These are phyloP conservation scores for Tuber umbilicatum DNA, from an alignment of 495 filamentous ascomycete genomes.

Conservation along the genomic window DNA sequence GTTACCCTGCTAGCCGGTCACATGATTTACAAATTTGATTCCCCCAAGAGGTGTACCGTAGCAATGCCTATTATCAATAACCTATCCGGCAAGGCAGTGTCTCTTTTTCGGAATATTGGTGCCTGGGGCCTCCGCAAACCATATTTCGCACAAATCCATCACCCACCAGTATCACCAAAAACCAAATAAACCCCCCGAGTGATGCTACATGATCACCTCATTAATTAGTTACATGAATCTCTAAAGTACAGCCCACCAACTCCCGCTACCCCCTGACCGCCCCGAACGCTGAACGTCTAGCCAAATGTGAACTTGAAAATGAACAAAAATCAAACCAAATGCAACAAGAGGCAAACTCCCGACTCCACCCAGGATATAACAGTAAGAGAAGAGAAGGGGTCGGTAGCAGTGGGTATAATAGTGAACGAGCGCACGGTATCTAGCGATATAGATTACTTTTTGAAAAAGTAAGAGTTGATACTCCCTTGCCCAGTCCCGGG, in stretches of 20 bases:
- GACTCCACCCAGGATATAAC: not conserved
- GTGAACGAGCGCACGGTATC: not conserved
- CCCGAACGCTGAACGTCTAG: not conserved
- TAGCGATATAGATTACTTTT: conserved; percentile 52
- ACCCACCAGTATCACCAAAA: not conserved
- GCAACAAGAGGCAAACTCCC: not conserved
- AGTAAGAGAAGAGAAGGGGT: not conserved
- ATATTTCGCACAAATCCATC: not conserved
- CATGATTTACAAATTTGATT: not conserved
- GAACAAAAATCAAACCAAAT: not conserved
- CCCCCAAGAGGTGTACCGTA: not conserved
- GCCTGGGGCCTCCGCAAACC: not conserved
- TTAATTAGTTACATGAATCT: not conserved
- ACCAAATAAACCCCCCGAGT: not conserved
- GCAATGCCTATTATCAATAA: not conserved
- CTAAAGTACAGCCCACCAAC: not conserved
- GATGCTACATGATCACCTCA: not conserved
- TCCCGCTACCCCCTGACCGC: not conserved
- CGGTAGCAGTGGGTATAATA: not conserved
- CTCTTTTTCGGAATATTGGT: not conserved
- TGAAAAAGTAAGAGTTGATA: conserved; percentile 91
- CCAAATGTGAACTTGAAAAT: not conserved
- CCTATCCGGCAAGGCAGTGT: not conserved
- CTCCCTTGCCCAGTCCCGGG: conserved; percentile 67
- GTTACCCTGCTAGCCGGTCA: not conserved